phyloP scores from a whole-genome alignment of 495 filamentous ascomycete genomes.

The Wilcoxina mikolae region DNA sequence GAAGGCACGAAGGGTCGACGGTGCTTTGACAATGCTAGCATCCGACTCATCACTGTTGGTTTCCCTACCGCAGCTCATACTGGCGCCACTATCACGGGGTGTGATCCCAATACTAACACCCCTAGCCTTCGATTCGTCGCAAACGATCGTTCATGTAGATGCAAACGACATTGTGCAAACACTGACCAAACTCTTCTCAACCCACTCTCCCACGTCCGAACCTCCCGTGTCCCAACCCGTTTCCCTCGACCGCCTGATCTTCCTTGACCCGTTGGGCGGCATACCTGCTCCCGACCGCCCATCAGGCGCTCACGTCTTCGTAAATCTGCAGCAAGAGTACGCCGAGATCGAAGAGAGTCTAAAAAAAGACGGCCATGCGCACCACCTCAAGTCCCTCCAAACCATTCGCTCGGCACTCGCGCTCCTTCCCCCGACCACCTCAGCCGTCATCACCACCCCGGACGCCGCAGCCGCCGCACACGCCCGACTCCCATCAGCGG shows the following conservation, averaged over 20 bases:
- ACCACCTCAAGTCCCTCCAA: conserved; percentile 58
- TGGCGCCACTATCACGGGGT: conserved; percentile 55
- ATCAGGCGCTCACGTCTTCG: conserved; percentile 66
- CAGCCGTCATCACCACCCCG: conserved; percentile 74
- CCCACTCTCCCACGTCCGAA: conserved; percentile 24
- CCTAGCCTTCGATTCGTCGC: conserved; percentile 46
- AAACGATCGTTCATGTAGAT: conserved; percentile 39
- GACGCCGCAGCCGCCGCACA: conserved; percentile 56
- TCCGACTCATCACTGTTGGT: conserved; percentile 20
- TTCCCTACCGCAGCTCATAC: conserved; percentile 45
- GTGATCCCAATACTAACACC: conserved; percentile 65
- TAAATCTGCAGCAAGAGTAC: conserved; percentile 91
- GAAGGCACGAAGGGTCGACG: conserved; percentile 53
- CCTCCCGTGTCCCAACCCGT: conserved; percentile 1
- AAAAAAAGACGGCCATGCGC: neutral
- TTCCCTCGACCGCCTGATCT: conserved; percentile 64
- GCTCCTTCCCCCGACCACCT: conserved; percentile 71
- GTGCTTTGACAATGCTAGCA: conserved; percentile 32
- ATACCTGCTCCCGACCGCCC: conserved; percentile 56
- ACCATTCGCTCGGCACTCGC: conserved; percentile 52
- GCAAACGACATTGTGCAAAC: conserved; percentile 57
- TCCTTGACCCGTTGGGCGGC: conserved; percentile 78
- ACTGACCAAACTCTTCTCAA: conserved; percentile 49
- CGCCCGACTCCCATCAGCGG: conserved; percentile 38
- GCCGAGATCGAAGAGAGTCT: conserved; percentile 50